Evolutionary conservation across 108 stramenopile species (phyloP).

Genomic region (Pinguiococcus pyrenoidosus): DNA sequence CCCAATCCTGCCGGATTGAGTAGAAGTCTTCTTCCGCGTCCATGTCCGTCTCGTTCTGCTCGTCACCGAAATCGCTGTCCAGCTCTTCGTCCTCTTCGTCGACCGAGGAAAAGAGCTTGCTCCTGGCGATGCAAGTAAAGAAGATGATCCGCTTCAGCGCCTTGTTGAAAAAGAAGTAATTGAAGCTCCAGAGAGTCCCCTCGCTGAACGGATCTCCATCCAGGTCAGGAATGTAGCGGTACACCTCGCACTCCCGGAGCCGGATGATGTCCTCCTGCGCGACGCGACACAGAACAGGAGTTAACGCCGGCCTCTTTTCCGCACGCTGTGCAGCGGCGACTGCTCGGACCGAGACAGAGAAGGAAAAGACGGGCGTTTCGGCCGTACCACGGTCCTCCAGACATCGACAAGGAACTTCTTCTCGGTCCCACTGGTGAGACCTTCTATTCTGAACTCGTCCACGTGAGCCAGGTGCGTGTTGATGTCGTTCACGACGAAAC

Average conservation of each 20-base stretch:
- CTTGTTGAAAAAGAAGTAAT: conserved; percentile 84
- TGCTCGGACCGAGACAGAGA: too few relatives aligned
- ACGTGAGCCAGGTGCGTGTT: conserved; percentile 50
- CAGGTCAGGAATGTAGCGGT: conserved; percentile 56
- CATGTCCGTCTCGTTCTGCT: not conserved
- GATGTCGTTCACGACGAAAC: conserved; percentile 46
- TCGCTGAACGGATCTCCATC: conserved; percentile 51
- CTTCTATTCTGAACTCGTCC: too few relatives aligned
- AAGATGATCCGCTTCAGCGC: conserved; percentile 64
- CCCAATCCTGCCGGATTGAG: too few relatives aligned
- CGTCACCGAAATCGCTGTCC: not conserved
- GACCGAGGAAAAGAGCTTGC: not conserved
- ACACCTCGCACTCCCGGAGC: conserved; percentile 66
- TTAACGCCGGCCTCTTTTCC: too few relatives aligned
- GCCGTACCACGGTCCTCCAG: conserved; percentile 44
- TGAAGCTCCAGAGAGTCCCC: conserved; percentile 67
- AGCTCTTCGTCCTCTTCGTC: not conserved
- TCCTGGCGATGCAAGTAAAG: conserved; percentile 56
- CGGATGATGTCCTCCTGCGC: conserved; percentile 53
- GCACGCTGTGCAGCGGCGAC: too few relatives aligned
- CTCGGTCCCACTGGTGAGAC: too few relatives aligned
- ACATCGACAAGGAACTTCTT: conserved; percentile 50
- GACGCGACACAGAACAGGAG: not conserved
- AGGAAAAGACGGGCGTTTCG: too few relatives aligned
- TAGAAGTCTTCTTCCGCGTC: too few relatives aligned